Evolutionary conservation across 495 filamentous ascomycete species (phyloP).

Genomic region (Pyronema omphalodes): DNA sequence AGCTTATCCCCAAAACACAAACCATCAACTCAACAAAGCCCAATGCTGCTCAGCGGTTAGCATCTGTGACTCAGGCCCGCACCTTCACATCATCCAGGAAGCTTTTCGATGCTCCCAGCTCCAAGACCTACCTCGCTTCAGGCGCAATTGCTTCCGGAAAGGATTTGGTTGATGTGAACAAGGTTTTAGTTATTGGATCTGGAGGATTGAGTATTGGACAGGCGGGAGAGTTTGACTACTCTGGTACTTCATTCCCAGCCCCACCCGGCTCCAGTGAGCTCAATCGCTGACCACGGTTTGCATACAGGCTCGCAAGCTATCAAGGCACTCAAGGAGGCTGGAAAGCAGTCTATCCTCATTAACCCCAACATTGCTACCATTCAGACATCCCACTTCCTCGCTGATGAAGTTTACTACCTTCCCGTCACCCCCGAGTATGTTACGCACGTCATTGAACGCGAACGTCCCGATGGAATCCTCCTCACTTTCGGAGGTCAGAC

Average conservation of each 20-base stretch:
- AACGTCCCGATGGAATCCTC: slow-evolving; percentile 92
- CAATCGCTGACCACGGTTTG: slow-evolving; percentile 12
- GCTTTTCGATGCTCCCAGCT: slow-evolving; percentile 45
- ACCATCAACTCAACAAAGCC: background rate
- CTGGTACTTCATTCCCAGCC: slow-evolving; percentile 35
- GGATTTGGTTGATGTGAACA: slow-evolving; percentile 78
- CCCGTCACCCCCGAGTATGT: slow-evolving; percentile 94
- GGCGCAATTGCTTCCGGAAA: slow-evolving; percentile 56
- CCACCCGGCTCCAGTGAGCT: slow-evolving; percentile 1
- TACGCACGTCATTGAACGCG: slow-evolving; percentile 86
- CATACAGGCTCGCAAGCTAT: slow-evolving; percentile 74
- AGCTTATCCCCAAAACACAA: slow-evolving; percentile 8
- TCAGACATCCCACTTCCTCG: slow-evolving; percentile 86
- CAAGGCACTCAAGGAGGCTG: slow-evolving; percentile 93
- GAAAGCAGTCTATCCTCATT: slow-evolving; percentile 85
- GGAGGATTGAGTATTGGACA: slow-evolving; percentile 96
- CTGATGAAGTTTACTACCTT: slow-evolving; percentile 97
- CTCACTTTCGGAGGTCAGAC: slow-evolving; percentile 96
- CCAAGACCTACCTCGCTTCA: slow-evolving; percentile 74
- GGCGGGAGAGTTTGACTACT: slow-evolving; percentile 98
- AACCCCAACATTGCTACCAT: slow-evolving; percentile 99
- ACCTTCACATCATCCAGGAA: slow-evolving; percentile 22
- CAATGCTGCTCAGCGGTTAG: slow-evolving; percentile 12
- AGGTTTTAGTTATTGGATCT: slow-evolving; percentile 91
- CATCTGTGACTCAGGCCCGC: slow-evolving; percentile 21